phyloP scores from a whole-genome alignment of 106 monocot genomes.

The Dendrobium chrysotoxum region DNA sequence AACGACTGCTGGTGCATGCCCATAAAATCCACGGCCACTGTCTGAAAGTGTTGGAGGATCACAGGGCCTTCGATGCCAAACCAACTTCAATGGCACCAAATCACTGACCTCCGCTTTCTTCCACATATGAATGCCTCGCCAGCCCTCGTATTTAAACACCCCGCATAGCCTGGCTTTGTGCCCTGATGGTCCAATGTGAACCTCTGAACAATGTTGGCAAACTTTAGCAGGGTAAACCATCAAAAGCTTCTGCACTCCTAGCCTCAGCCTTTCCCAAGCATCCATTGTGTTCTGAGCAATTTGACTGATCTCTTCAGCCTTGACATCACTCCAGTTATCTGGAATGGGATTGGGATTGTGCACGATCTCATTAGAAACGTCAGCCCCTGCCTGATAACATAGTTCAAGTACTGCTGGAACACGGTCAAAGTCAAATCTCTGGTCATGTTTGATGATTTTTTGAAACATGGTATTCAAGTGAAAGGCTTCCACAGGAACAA shows the following conservation, averaged over 20 bases:
- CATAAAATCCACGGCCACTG: constrained; percentile 64
- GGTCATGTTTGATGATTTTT: constrained; percentile 59
- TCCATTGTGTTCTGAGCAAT: constrained; percentile 45
- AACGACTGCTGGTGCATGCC: constrained; percentile 87
- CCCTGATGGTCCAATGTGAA: constrained; percentile 81
- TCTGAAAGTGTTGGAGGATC: constrained; percentile 69
- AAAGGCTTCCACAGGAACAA: constrained; percentile 58
- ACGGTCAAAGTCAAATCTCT: constrained; percentile 63
- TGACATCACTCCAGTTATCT: background rate
- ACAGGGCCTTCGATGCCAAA: constrained; percentile 74
- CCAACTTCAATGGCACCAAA: constrained; percentile 54
- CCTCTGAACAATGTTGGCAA: constrained; percentile 69
- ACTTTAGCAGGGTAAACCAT: constrained; percentile 70
- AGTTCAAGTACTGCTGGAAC: constrained; percentile 76
- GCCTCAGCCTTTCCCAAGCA: constrained; percentile 70
- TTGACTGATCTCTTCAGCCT: background rate
- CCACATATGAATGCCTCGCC: constrained; percentile 72
- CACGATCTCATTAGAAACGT: constrained; percentile 31
- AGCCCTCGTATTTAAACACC: constrained; percentile 62
- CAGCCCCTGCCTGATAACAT: constrained; percentile 75
- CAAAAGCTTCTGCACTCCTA: constrained; percentile 64
- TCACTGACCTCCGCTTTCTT: constrained; percentile 75
- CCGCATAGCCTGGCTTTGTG: constrained; percentile 82
- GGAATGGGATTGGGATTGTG: background rate
- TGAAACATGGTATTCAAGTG: constrained; percentile 70